Evolutionary conservation across 805 yeast species (phyloP).

Genomic region (Starmerella potacharoeniae): DNA sequence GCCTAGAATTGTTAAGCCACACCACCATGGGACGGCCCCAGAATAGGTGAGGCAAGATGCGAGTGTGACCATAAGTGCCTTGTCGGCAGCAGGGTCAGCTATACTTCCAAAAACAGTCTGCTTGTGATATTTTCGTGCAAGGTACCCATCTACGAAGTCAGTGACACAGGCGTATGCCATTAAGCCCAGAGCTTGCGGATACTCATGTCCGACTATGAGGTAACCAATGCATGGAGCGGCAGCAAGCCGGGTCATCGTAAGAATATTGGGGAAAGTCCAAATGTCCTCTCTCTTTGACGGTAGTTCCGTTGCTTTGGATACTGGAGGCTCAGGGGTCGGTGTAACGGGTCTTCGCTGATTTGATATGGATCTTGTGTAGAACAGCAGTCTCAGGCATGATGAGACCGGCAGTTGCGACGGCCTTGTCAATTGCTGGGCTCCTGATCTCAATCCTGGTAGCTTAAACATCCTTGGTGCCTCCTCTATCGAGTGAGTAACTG

Average conservation of each 20-base stretch:
- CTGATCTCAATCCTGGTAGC: too few species aligned
- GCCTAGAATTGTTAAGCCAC: conserved; percentile 60
- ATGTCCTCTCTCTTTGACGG: conserved; percentile 37
- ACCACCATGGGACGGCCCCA: conserved; percentile 51
- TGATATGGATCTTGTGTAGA: neutral
- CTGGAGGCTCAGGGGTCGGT: neutral
- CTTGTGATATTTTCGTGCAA: conserved; percentile 72
- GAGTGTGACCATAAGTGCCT: conserved; percentile 73
- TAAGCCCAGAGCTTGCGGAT: conserved; percentile 53
- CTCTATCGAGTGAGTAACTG: too few species aligned
- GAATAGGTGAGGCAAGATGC: conserved; percentile 64
- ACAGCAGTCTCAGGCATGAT: neutral
- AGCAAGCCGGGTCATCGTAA: conserved; percentile 70
- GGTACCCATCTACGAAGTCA: conserved; percentile 81
- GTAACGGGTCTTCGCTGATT: neutral
- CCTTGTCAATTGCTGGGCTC: too few species aligned
- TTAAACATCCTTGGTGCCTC: too few species aligned
- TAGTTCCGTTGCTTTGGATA: neutral
- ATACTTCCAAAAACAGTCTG: conserved; percentile 79
- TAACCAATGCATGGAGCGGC: conserved; percentile 81
- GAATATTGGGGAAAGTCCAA: conserved; percentile 74
- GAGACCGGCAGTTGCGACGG: too few species aligned
- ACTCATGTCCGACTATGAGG: conserved; percentile 52
- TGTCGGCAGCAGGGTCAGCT: conserved; percentile 92
- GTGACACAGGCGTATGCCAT: conserved; percentile 82